Conservation (phyloP, 371 early-diverging fungal genomes). For the Apophysomyces sp. region DNA sequence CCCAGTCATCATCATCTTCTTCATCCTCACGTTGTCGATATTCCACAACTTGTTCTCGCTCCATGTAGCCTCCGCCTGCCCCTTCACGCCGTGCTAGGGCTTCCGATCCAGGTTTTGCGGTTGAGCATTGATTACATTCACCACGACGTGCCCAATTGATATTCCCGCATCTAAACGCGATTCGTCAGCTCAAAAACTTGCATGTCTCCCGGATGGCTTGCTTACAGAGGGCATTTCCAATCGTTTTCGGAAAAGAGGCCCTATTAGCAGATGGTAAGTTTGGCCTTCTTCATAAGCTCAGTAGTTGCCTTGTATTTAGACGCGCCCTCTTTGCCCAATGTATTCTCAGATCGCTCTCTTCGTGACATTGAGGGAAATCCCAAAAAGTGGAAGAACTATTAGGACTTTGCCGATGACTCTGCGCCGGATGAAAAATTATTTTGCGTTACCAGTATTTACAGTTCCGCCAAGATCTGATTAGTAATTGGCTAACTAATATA, state of each 20-base stretch:
- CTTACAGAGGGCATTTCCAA: conserved; percentile 33
- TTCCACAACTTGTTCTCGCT: conserved; percentile 29
- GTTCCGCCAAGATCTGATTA: too few species aligned
- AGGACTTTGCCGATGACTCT: too few species aligned
- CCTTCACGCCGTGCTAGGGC: conserved; percentile 26
- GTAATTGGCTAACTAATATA: too few species aligned
- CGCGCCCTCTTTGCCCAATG: conserved; percentile 17
- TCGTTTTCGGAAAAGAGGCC: conserved; percentile 32
- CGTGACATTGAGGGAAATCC: conserved; percentile 5
- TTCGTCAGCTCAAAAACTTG: background rate
- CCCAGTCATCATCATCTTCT: conserved; percentile 34
- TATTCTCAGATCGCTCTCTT: conserved; percentile 8
- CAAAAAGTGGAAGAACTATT: too few species aligned
- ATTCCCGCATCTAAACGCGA: conserved; percentile 22
- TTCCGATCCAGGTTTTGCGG: conserved; percentile 26
- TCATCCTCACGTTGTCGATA: conserved; percentile 14
- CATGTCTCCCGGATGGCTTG: background rate
- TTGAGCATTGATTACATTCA: conserved; percentile 30
- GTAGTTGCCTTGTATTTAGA: conserved; percentile 18
- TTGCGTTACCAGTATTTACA: too few species aligned
- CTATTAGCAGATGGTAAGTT: conserved; percentile 10
- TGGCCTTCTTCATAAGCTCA: background rate
- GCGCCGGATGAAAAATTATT: too few species aligned
- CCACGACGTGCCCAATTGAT: conserved; percentile 33
- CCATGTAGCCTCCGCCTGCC: conserved; percentile 34